Evolutionary conservation across 148 eudicot genomes (phyloP).

Genomic region (Rhododendron molle): DNA sequence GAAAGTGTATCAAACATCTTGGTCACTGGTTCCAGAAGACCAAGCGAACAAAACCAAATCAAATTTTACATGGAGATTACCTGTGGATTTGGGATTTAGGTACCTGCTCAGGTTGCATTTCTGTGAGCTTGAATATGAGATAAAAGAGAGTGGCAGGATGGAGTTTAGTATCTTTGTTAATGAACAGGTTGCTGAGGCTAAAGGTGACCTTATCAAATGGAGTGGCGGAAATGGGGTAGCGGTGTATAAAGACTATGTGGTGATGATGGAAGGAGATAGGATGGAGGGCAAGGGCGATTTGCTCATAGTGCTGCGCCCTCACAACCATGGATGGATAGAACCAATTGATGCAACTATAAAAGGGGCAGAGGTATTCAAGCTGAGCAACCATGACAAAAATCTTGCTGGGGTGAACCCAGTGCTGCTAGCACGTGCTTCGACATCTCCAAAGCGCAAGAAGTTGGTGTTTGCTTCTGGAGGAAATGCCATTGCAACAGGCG

Average conservation of each 20-base stretch:
- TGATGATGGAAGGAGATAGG: too few relatives aligned
- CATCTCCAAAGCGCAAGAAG: neutral
- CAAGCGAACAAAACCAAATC: neutral
- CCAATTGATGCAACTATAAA: slow-evolving; percentile 14
- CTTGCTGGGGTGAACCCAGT: slow-evolving; percentile 35
- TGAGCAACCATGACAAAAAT: slow-evolving; percentile 30
- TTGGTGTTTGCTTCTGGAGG: neutral
- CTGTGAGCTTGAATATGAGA: slow-evolving; percentile 17
- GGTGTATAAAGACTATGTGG: too few relatives aligned
- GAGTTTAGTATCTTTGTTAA: slow-evolving; percentile 22
- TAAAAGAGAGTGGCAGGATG: slow-evolving; percentile 1
- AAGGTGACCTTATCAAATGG: too few relatives aligned
- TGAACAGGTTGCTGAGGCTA: neutral
- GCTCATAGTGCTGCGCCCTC: slow-evolving; percentile 17
- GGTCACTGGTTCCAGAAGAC: neutral
- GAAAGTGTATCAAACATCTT: slow-evolving; percentile 22
- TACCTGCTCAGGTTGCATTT: slow-evolving; percentile 42
- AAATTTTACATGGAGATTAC: slow-evolving; percentile 28
- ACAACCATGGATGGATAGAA: neutral
- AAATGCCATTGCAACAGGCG: slow-evolving; percentile 15
- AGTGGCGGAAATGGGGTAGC: too few relatives aligned
- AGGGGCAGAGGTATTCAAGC: slow-evolving; percentile 43
- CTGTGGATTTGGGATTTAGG: slow-evolving; percentile 34
- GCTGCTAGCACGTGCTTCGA: neutral
- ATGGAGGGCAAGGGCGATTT: slow-evolving; percentile 15